Evolutionary conservation across 176 grass and related monocot genomes (phyloP).

Genomic region (Avena eriantha): DNA sequence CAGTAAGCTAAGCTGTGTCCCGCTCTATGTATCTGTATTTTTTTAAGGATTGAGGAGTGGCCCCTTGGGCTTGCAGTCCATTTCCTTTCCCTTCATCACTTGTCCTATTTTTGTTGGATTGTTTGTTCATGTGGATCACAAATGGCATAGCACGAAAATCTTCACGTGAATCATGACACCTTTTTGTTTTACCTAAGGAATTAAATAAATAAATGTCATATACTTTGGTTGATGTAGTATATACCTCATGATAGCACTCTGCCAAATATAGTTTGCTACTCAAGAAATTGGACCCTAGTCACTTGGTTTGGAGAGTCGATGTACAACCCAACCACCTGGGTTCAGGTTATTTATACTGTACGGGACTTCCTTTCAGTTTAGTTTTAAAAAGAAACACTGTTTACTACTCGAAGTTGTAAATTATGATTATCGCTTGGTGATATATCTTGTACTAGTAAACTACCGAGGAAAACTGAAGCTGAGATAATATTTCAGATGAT

Average conservation of each 20-base stretch:
- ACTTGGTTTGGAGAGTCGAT: background rate
- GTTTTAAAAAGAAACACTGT: background rate
- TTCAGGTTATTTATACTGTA: background rate
- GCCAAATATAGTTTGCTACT: conserved; percentile 5
- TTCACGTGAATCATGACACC: background rate
- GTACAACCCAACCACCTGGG: background rate
- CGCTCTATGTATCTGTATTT: background rate
- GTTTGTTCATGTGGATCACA: conserved; percentile 18
- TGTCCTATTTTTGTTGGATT: background rate
- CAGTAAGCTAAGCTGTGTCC: conserved; percentile 59
- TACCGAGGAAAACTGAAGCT: conserved; percentile 9
- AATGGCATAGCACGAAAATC: conserved; percentile 6
- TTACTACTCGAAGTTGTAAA: background rate
- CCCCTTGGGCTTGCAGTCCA: background rate
- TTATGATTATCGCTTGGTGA: background rate
- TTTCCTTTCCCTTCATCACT: conserved; percentile 3
- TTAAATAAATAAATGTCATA: background rate
- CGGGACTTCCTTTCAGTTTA: background rate
- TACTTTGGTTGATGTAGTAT: conserved; percentile 3
- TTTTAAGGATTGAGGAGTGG: background rate
- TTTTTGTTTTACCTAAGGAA: conserved; percentile 18
- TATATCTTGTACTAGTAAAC: background rate
- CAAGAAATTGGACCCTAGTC: background rate
- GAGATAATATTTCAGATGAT: conserved; percentile 1
- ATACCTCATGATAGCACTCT: conserved; percentile 6